phyloP scores from a whole-genome alignment of 371 early-diverging fungal species.

The Fennellomyces sp. region DNA sequence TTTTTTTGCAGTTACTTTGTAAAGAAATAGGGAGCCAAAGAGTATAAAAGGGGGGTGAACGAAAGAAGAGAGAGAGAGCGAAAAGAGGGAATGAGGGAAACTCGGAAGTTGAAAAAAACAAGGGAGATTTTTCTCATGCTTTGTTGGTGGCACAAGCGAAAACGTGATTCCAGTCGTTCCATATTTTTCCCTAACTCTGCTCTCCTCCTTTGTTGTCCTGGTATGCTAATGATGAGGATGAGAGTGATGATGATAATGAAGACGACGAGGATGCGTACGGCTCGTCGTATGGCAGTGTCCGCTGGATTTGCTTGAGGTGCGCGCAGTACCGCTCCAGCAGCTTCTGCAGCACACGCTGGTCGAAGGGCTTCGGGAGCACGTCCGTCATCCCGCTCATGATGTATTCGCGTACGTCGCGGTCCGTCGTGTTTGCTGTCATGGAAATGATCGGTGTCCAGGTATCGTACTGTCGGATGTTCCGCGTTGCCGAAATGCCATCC shows the following conservation, averaged over 20 bases:
- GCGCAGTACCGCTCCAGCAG: slow-evolving; percentile 17
- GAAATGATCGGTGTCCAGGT: slow-evolving; percentile 74
- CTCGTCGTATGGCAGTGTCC: not conserved
- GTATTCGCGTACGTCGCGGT: slow-evolving; percentile 16
- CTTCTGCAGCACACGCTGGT: slow-evolving; percentile 8
- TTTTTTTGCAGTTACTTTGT: not conserved
- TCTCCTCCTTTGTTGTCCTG: not conserved
- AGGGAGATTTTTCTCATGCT: not conserved
- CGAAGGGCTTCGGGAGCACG: slow-evolving; percentile 12
- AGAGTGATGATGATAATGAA: not conserved
- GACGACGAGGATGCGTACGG: not conserved
- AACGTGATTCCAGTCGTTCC: not conserved
- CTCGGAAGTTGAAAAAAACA: not conserved
- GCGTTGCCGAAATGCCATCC: slow-evolving; percentile 74
- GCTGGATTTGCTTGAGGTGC: slow-evolving; percentile 8
- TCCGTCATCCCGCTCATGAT: slow-evolving; percentile 17
- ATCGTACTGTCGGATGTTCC: slow-evolving; percentile 76
- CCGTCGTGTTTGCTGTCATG: slow-evolving; percentile 75
- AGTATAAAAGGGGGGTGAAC: not conserved
- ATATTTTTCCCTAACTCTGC: not conserved
- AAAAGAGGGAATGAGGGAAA: not conserved
- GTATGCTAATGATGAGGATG: not conserved
- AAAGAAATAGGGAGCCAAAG: no score
- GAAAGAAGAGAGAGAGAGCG: not conserved
- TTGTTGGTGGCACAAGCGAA: not conserved